Base-by-base conservation (phyloP, 2,329 filamentous ascomycete species). In the Aspergillus intermedius region DNA sequence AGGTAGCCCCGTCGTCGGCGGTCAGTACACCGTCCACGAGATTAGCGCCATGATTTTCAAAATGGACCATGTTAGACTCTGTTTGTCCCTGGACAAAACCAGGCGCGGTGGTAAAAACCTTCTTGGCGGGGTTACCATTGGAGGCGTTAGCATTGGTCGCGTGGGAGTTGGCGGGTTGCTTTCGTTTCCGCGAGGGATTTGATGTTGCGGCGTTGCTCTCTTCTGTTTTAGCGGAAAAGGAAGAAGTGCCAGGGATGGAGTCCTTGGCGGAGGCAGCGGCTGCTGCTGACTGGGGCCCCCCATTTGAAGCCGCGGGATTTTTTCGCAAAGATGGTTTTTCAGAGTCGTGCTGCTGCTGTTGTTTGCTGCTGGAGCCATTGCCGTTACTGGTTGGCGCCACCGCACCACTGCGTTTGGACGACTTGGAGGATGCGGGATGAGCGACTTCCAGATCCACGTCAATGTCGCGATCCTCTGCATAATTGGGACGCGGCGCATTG, bases 401-500 rank as follows among this genome's bases (percentile, higher is more conserved):
- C 35, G 60, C 58, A 23, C 57, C 58, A 39, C 50, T 61, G 43
- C 63, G 59, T 53, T 71, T 69, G 43, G 63, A 54, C 17, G 57
- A 48, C 51, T 67, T 70, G 21, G 62, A 46, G 21, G 62, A 46
- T 15, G 59, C 53, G 32, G 65, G 61, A 52, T 60, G 56, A 17
- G 60, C 54, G 44, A 62, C 80, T 62, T 96, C 91, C 67, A 90
- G 88, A 66, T 97, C 93, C 70, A 88, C 83, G 62, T 97, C 91
- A 58, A 91, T 77, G 69, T 96, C 91, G 71, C 81, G 87, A 70
- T 91, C 88, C 73, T 98, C 93, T 45, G 93, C 91, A 70, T 98
- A 98, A 71, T 98, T 98, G 57, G 86, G 84, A 58, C 93, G 87
- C 59, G 86, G 79, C 57, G 87, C 86, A 49, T 81, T 84, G 63